These are phyloP conservation scores for Boechera divaricarpa DNA, from an alignment of 345 rosid species.

Conservation along the genomic window DNA sequence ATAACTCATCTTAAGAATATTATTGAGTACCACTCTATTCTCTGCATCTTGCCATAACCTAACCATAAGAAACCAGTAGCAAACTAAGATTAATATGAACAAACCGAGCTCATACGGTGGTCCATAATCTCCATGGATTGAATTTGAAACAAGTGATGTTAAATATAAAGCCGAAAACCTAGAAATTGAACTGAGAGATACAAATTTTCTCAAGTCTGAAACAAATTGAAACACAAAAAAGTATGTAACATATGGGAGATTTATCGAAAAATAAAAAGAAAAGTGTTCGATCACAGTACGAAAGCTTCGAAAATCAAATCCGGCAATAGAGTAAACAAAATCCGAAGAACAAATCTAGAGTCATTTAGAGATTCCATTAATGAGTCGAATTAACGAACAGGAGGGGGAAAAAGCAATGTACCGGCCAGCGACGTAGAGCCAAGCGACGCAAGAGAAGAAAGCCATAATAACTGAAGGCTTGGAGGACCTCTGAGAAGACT, in stretches of 20 bases:
- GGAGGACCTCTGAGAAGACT: conserved; percentile 61
- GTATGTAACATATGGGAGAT: too few species aligned
- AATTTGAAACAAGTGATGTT: too few species aligned
- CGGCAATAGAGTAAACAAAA: too few species aligned
- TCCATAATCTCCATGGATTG: too few species aligned
- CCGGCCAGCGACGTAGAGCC: conserved; percentile 98
- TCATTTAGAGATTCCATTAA: background rate
- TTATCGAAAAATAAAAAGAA: too few species aligned
- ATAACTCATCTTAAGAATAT: conserved; percentile 68
- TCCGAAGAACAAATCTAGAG: conserved; percentile 8
- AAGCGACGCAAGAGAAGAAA: conserved; percentile 92
- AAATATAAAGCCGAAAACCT: too few species aligned
- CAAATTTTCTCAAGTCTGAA: too few species aligned
- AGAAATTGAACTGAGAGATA: too few species aligned
- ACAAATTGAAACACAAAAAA: too few species aligned
- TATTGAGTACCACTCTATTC: conserved; percentile 68
- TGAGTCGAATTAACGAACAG: background rate
- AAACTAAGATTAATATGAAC: too few species aligned
- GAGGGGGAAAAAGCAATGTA: conserved; percentile 31
- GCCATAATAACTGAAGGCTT: conserved; percentile 75
- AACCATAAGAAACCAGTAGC: conserved; percentile 25
- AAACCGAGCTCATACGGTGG: too few species aligned
- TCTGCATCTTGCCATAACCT: conserved; percentile 99
- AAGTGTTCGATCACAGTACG: background rate
- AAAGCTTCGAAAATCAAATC: background rate